These are phyloP conservation scores for Kappamyces sp. DNA, from an alignment of 192 early-diverging fungal species.

Conservation along the genomic window DNA sequence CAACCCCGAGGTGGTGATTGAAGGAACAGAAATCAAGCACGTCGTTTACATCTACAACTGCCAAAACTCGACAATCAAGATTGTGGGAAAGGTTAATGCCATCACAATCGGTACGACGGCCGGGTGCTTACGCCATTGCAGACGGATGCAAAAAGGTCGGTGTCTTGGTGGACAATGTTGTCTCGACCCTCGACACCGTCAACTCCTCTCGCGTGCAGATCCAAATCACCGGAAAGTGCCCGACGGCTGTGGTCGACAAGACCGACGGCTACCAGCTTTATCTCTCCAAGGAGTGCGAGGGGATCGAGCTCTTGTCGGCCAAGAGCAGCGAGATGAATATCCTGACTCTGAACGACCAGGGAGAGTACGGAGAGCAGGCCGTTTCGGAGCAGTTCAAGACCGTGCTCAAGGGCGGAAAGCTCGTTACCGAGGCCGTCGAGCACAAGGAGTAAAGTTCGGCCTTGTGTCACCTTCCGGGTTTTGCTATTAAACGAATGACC, in stretches of 20 bases:
- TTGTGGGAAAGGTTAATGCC: conserved; percentile 90
- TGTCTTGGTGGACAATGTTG: conserved; percentile 72
- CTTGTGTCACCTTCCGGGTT: too few species aligned
- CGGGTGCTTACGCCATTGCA: conserved; percentile 18
- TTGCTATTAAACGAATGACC: too few species aligned
- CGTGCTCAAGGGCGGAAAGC: conserved; percentile 60
- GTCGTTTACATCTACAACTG: conserved; percentile 94
- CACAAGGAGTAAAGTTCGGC: conserved; percentile 61
- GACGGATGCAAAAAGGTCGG: conserved; percentile 88
- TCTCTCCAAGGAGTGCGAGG: conserved; percentile 64
- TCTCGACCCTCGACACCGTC: conserved; percentile 81
- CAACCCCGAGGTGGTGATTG: conserved; percentile 68
- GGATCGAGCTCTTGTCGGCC: conserved; percentile 82
- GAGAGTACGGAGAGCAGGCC: conserved; percentile 76
- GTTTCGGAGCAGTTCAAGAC: conserved; percentile 92
- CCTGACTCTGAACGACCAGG: conserved; percentile 60
- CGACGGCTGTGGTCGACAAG: conserved; percentile 87
- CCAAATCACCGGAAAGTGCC: conserved; percentile 75
- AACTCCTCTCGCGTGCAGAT: conserved; percentile 85
- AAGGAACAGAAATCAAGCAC: conserved; percentile 75
- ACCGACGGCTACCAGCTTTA: conserved; percentile 89
- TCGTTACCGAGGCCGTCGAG: conserved; percentile 78
- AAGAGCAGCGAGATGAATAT: conserved; percentile 92
- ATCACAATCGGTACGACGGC: conserved; percentile 66
- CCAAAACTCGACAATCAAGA: conserved; percentile 78